These are phyloP conservation scores for Thraustochytrium striatum DNA, from an alignment of 352 stramenopile species.

Conservation along the genomic window DNA sequence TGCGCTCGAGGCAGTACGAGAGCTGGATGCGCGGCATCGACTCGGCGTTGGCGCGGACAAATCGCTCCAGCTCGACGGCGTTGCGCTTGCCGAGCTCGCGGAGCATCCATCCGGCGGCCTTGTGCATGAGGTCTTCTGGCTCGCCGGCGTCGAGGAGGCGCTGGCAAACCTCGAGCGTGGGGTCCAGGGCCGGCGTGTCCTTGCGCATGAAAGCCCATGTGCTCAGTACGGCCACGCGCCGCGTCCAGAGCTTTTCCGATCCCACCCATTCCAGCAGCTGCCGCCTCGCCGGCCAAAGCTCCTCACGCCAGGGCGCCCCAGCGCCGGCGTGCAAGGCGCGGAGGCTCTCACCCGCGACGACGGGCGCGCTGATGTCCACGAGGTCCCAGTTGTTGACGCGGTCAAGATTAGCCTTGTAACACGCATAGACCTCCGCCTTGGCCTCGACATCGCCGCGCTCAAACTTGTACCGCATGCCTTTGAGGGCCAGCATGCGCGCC, in stretches of 20 bases:
- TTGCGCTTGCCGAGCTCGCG: conserved; percentile 18
- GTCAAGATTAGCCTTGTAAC: no score
- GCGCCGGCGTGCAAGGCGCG: no score
- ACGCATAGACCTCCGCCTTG: no score
- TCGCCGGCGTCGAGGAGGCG: background rate
- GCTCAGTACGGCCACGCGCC: background rate
- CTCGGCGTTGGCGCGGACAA: background rate
- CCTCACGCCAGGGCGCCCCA: no score
- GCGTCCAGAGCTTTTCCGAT: background rate
- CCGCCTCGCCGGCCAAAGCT: background rate
- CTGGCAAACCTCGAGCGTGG: background rate
- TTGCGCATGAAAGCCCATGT: conserved; percentile 3
- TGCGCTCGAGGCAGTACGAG: background rate
- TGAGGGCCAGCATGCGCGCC: no score
- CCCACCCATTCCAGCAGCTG: background rate
- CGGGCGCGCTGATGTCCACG: background rate
- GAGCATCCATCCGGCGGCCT: conserved; percentile 15
- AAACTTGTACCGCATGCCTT: no score
- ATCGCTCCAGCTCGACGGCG: background rate
- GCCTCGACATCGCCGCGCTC: no score
- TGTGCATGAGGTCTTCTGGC: conserved; percentile 21
- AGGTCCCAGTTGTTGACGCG: conserved; percentile 36
- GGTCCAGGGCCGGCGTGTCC: no score
- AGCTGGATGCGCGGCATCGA: background rate
- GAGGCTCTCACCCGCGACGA: background rate